Evolutionary conservation across 805 yeast species (phyloP).

Genomic region (Phaffomyces antillensis): DNA sequence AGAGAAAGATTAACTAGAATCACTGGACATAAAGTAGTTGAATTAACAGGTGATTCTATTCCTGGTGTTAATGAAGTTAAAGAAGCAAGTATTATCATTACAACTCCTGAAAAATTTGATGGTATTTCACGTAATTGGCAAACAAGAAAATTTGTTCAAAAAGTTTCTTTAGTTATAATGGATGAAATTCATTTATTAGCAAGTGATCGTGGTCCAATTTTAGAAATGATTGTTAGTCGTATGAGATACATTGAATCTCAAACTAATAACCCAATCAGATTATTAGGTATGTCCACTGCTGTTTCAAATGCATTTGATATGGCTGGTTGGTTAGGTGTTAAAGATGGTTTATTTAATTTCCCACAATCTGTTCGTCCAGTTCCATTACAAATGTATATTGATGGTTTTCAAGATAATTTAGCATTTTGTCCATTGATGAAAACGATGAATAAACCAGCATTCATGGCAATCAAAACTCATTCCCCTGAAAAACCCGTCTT

Average conservation of each 20-base stretch:
- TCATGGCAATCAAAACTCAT: conserved; percentile 65
- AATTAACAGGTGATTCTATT: conserved; percentile 93
- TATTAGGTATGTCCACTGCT: conserved; percentile 89
- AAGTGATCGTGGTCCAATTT: conserved; percentile 96
- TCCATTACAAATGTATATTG: conserved; percentile 81
- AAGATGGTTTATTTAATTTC: conserved; percentile 88
- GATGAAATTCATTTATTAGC: conserved; percentile 96
- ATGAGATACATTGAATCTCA: conserved; percentile 92
- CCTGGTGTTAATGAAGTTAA: conserved; percentile 71
- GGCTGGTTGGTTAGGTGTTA: conserved; percentile 90
- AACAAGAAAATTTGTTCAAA: conserved; percentile 80
- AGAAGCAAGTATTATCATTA: conserved; percentile 80
- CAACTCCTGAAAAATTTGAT: conserved; percentile 97
- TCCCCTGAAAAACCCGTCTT: conserved; percentile 77
- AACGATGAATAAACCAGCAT: conserved; percentile 68
- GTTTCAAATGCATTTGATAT: conserved; percentile 89
- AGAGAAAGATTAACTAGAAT: conserved; percentile 66
- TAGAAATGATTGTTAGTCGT: conserved; percentile 90
- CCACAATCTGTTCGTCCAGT: conserved; percentile 95
- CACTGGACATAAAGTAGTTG: conserved; percentile 84
- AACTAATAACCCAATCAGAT: conserved; percentile 83
- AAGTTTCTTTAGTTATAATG: conserved; percentile 78
- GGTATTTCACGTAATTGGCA: conserved; percentile 91
- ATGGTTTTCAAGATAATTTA: conserved; percentile 83
- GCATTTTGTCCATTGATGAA: conserved; percentile 66